Conservation (phyloP, 1,284 basidiomycete genomes). For the Cutaneotrichosporon cutaneum region DNA sequence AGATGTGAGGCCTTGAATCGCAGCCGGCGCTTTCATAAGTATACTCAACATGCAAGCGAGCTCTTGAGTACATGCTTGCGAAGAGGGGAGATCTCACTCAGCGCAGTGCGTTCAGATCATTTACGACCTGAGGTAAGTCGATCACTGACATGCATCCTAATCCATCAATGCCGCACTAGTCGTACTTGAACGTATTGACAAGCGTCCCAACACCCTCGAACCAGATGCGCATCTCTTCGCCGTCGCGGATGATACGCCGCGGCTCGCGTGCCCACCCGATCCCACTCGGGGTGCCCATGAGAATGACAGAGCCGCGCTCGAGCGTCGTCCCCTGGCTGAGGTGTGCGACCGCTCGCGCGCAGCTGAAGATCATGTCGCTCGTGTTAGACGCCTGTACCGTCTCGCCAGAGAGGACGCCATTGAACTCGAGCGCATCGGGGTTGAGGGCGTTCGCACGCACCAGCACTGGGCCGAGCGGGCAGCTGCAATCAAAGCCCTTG, state of each 20-base stretch:
- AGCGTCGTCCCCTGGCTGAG: slow-evolving; percentile 84
- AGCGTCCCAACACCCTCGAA: slow-evolving; percentile 53
- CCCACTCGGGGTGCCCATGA: slow-evolving; percentile 59
- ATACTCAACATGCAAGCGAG: too few species aligned
- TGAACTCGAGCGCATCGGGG: slow-evolving; percentile 27
- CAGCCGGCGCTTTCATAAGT: too few species aligned
- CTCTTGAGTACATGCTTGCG: too few species aligned
- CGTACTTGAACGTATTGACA: slow-evolving; percentile 44
- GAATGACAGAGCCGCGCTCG: slow-evolving; percentile 72
- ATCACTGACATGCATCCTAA: background rate
- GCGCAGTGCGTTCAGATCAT: too few species aligned
- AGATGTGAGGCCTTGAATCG: too few species aligned
- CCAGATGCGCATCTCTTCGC: slow-evolving; percentile 51
- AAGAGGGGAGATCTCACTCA: too few species aligned
- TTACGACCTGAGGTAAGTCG: too few species aligned
- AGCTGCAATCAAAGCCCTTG: slow-evolving; percentile 52
- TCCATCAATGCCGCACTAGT: background rate
- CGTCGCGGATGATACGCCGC: slow-evolving; percentile 40
- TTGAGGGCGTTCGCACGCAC: slow-evolving; percentile 29
- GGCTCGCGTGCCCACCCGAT: slow-evolving; percentile 49
- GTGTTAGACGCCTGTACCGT: slow-evolving; percentile 25
- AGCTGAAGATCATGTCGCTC: slow-evolving; percentile 53
- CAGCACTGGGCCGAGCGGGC: slow-evolving; percentile 52
- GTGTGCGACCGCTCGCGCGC: slow-evolving; percentile 59
- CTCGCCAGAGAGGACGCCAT: slow-evolving; percentile 25